Percentiles rank a stretch among this genome's conserved stretches.
These are phyloP conservation scores for Russula virescens DNA, from an alignment of 768 basidiomycete genomes.

Conservation along the genomic window DNA sequence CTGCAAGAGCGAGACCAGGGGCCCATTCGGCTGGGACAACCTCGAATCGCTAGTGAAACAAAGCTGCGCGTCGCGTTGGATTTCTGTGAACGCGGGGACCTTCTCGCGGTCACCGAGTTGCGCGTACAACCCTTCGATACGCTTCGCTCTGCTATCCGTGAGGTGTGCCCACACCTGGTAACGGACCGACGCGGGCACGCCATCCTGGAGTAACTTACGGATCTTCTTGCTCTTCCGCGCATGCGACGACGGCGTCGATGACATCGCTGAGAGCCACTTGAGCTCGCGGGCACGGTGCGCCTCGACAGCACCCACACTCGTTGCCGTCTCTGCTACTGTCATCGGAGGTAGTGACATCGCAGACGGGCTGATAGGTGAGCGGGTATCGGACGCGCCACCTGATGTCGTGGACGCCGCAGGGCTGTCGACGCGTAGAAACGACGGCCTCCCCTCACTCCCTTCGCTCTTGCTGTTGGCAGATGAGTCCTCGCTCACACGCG, in stretches of 20 bases:
- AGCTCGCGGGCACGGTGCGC: constrained; percentile 72
- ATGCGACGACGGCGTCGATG: constrained; percentile 50
- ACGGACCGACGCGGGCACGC: constrained; percentile 75
- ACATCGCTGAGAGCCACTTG: constrained; percentile 67
- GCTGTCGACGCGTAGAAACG: constrained; percentile 30
- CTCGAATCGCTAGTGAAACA: constrained; percentile 56
- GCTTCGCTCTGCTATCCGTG: constrained; percentile 67
- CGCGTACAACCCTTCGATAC: constrained; percentile 61
- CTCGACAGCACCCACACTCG: constrained; percentile 28
- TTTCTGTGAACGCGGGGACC: constrained; percentile 44
- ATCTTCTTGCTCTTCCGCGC: constrained; percentile 78
- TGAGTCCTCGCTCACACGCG: constrained; percentile 53
- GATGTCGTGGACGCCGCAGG: constrained; percentile 31
- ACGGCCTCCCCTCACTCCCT: constrained; percentile 16
- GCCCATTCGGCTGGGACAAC: constrained; percentile 49
- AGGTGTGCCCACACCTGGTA: constrained; percentile 82
- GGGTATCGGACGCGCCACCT: constrained; percentile 21
- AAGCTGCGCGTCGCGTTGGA: constrained; percentile 52
- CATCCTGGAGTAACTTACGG: constrained; percentile 63
- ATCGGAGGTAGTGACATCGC: background rate
- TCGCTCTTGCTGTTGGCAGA: constrained; percentile 19
- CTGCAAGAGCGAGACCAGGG: constrained; percentile 49
- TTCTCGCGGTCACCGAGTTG: constrained; percentile 53
- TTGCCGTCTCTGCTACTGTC: background rate
- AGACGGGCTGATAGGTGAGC: constrained; percentile 21